Conservation (phyloP, 2,329 filamentous ascomycete species). For the Cordyceps javanica region DNA sequence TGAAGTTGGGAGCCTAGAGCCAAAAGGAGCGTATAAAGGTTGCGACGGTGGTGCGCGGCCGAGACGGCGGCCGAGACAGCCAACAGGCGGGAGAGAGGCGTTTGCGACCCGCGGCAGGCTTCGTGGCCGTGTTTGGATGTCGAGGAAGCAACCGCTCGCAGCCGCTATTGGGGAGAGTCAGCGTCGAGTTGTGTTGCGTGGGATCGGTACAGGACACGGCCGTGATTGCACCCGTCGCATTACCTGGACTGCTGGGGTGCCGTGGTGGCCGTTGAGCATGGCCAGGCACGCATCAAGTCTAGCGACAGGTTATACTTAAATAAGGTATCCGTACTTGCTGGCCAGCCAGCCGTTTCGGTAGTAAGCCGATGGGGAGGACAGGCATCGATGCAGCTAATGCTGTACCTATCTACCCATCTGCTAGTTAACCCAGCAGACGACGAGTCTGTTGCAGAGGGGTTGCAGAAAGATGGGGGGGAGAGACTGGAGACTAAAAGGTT, state of each 20-base stretch:
- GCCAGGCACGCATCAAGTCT: neutral
- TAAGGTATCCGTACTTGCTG: neutral
- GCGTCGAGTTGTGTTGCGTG: neutral
- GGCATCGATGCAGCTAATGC: slow-evolving; percentile 1
- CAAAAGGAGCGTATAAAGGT: neutral
- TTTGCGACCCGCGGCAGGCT: neutral
- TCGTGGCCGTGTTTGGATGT: neutral
- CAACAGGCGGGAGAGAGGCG: neutral
- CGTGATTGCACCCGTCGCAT: neutral
- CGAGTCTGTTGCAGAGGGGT: neutral
- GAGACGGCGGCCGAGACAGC: neutral
- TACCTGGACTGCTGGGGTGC: too few species aligned
- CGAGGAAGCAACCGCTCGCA: neutral
- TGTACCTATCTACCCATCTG: neutral
- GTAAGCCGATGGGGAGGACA: neutral
- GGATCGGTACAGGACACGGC: neutral
- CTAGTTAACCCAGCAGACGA: neutral
- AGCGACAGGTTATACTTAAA: neutral
- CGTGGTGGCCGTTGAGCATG: neutral
- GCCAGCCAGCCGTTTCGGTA: neutral
- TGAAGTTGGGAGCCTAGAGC: too few species aligned
- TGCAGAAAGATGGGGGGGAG: too few species aligned
- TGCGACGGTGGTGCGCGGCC: neutral
- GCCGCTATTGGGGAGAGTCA: neutral
- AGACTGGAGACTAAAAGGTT: too few species aligned